Evolutionary conservation across 192 early-diverging fungal genomes (phyloP).

Genomic region (Physocladia obscura): DNA sequence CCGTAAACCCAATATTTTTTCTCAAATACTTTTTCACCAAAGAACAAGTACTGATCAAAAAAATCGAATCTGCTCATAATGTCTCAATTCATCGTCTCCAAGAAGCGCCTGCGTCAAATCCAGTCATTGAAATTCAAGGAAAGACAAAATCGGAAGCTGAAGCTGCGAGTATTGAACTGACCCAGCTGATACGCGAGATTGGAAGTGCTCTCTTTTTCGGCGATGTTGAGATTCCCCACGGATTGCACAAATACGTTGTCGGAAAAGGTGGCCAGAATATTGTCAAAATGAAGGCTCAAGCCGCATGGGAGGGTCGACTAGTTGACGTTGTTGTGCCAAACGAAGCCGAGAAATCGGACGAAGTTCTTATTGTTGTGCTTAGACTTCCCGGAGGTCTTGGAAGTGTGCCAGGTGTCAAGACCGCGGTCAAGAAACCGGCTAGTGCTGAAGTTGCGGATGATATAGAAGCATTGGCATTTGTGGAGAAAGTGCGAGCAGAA

Average conservation of each 20-base stretch:
- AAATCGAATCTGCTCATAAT: conserved; percentile 71
- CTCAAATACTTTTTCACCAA: conserved; percentile 70
- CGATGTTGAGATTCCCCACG: conserved; percentile 73
- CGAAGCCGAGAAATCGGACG: conserved; percentile 61
- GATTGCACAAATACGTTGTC: conserved; percentile 72
- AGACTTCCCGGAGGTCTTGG: conserved; percentile 39
- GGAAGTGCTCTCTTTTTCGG: conserved; percentile 57
- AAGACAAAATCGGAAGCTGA: conserved; percentile 63
- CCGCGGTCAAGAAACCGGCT: conserved; percentile 16
- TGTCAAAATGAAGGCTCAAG: conserved; percentile 72
- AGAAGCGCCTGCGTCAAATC: conserved; percentile 20
- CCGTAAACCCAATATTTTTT: conserved; percentile 55
- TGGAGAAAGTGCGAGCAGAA: conserved; percentile 61
- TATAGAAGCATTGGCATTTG: conserved; percentile 34
- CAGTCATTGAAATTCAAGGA: conserved; percentile 74
- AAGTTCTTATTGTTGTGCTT: conserved; percentile 79
- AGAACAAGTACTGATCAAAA: conserved; percentile 66
- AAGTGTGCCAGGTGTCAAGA: conserved; percentile 26
- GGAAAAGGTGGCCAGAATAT: conserved; percentile 89
- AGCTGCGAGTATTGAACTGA: conserved; percentile 60
- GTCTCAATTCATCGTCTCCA: conserved; percentile 23
- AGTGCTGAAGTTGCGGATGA: conserved; percentile 36
- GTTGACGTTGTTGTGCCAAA: conserved; percentile 83
- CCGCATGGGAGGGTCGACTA: conserved; percentile 55
- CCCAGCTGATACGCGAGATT: conserved; percentile 55